Percentiles rank a stretch among this genome's conserved stretches.
phyloP scores from a whole-genome alignment of 768 basidiomycete species.

The Galerina marginata region DNA sequence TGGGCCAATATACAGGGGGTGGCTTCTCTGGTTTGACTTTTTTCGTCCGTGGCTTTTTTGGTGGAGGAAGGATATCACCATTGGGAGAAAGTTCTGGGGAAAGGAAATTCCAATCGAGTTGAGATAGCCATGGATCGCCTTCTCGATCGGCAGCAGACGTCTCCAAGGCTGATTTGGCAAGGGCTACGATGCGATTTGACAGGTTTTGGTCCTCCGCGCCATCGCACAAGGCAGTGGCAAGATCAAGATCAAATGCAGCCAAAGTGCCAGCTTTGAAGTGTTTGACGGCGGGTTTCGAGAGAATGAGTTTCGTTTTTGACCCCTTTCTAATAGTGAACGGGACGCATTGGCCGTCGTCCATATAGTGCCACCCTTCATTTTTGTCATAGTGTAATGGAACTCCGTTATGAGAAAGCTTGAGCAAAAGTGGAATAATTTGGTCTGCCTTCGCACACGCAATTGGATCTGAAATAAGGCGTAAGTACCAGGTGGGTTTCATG shows the following conservation, averaged over 20 bases:
- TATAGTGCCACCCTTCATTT: constrained; percentile 73
- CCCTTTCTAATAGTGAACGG: constrained; percentile 50
- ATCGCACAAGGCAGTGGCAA: constrained; percentile 52
- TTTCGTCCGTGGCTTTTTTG: constrained; percentile 27
- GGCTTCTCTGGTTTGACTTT: constrained; percentile 44
- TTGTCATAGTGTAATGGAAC: constrained; percentile 60
- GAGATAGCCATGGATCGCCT: constrained; percentile 60
- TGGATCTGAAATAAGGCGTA: constrained; percentile 49
- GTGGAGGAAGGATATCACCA: constrained; percentile 25
- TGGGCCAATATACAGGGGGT: constrained; percentile 78
- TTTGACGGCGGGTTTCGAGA: constrained; percentile 54
- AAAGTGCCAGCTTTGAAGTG: constrained; percentile 50
- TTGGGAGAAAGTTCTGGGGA: not conserved
- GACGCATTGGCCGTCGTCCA: constrained; percentile 34
- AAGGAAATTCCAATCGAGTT: constrained; percentile 70
- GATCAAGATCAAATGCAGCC: constrained; percentile 41
- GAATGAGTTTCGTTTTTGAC: constrained; percentile 48
- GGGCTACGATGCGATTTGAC: constrained; percentile 38
- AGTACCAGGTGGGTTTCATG: constrained; percentile 63
- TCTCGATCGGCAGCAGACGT: constrained; percentile 20
- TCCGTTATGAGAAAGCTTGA: constrained; percentile 65
- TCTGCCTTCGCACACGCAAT: constrained; percentile 47
- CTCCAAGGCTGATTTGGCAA: constrained; percentile 45
- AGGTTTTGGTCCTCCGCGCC: constrained; percentile 44
- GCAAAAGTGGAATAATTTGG: constrained; percentile 68